Percentiles rank a stretch among this genome's conserved stretches.
These are phyloP conservation scores for Claviceps sorghi DNA, from an alignment of 2,329 filamentous ascomycete species.

Conservation along the genomic window DNA sequence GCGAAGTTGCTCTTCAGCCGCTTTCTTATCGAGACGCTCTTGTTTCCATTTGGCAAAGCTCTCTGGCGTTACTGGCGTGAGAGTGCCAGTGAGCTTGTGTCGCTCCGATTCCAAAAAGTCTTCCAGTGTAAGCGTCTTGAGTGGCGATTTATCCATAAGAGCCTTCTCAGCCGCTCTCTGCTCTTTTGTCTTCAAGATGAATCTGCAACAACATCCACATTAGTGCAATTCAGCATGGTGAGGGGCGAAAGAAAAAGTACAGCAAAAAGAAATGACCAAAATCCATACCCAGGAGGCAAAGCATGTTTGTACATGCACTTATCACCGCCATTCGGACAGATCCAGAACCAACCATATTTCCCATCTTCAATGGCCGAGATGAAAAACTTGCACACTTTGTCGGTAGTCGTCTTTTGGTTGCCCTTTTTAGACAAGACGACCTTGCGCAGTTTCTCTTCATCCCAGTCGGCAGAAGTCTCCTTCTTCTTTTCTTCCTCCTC, in stretches of 20 bases:
- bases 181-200: conserved; percentile 94
- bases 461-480: conserved; percentile 94
- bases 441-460: conserved; percentile 83
- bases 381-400: conserved; percentile 99
- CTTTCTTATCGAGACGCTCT: conserved; percentile 87
- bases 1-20: conserved; percentile 77
- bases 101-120: conserved; percentile 95
- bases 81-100: conserved; percentile 79
- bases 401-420: conserved; percentile 86
- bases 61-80: conserved; percentile 89
- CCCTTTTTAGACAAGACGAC: conserved; percentile 95
- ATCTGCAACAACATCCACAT: conserved; percentile 36
- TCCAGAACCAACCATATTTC: conserved; percentile 99
- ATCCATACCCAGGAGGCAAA: conserved; percentile 74
- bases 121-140: conserved; percentile 88
- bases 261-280: background rate
- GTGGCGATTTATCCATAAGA: conserved; percentile 83
- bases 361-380: conserved; percentile 94
- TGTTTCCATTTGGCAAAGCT: conserved; percentile 95
- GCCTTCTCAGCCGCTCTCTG: conserved; percentile 93
- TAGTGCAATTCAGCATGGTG: conserved; percentile 11
- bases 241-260: background rate
- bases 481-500: conserved; percentile 65
- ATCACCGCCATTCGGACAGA: conserved; percentile 88
- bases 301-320: conserved; percentile 99